Base-by-base conservation (phyloP, 495 filamentous ascomycete species). In the Penicillium fimorum region DNA sequence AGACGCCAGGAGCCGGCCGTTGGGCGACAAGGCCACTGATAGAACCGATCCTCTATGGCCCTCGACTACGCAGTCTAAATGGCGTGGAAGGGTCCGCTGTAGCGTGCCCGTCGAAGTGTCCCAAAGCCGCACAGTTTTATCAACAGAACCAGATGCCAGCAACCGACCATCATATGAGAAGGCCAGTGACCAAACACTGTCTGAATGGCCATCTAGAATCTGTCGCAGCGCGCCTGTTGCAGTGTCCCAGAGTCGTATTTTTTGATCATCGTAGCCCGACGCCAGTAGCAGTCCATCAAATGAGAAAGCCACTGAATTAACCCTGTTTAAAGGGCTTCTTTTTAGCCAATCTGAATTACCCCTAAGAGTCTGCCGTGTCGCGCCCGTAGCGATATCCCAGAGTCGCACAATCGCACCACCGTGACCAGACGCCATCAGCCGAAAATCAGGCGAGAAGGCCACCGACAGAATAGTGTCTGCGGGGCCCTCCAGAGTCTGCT, bases 221-320 rank as follows among this genome's bases (percentile, higher is more conserved):
- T 66, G 60, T 18, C 56, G 54, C 17, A 46, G 20, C 2, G 4
- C 29, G 6, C 47, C 51, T 9, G 45, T 55, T 13, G 46, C 15
- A 0, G 47, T 4, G 51, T 76, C 64, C 72, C 65, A 75, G 52
- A 75, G 52, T 45, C 53, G 50, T 18, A 75, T 57, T 9, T 22
- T 55, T 0, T 50, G 7, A 54, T 75, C 65, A 9, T 4, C 0
- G 13, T 53, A 65, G 41, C 44, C 56, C 1, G 67, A 66, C 20
- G 65, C 65, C 6, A 70, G 45, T 5, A 59, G 24, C 25, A n/a
- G n/a, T n/a, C n/a, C n/a, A n/a, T n/a, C n/a, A n/a, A n/a, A n/a
- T n/a, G n/a, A n/a, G n/a, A n/a, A n/a, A n/a, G n/a, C n/a, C n/a
- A n/a, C n/a, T n/a, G n/a, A n/a, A n/a, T n/a, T n/a, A n/a, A n/a